phyloP scores from a whole-genome alignment of 2,329 filamentous ascomycete species.

The Diaporthe citriasiana region DNA sequence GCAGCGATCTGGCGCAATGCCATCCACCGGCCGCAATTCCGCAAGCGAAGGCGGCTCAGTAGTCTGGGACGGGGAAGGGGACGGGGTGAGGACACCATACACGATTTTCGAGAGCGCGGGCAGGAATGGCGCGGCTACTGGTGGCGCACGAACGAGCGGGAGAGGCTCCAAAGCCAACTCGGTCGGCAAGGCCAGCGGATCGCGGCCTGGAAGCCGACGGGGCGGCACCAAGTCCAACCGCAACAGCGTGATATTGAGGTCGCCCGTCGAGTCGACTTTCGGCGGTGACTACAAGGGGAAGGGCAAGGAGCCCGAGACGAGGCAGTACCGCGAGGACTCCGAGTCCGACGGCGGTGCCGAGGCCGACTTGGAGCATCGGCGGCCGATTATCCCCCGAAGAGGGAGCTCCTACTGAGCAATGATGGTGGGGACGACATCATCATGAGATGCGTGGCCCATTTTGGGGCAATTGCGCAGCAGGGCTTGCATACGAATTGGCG shows the following conservation, averaged over 20 bases:
- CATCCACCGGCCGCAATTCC: constrained; percentile 64
- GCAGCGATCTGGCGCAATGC: constrained; percentile 59
- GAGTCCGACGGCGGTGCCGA: constrained; percentile 40
- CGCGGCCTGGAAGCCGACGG: constrained; percentile 56
- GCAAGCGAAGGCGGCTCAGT: constrained; percentile 48
- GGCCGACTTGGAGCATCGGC: constrained; percentile 21
- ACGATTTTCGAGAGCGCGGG: constrained; percentile 54
- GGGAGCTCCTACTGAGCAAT: constrained; percentile 59
- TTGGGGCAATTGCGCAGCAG: constrained; percentile 25
- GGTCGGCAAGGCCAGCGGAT: constrained; percentile 47
- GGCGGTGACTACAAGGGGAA: constrained; percentile 58
- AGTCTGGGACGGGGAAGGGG: constrained; percentile 38
- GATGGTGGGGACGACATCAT: neutral
- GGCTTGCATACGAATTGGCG: constrained; percentile 37
- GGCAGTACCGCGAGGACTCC: constrained; percentile 58
- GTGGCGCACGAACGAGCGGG: constrained; percentile 45
- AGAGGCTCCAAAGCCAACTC: constrained; percentile 44
- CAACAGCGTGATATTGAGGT: constrained; percentile 49
- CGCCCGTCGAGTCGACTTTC: constrained; percentile 48
- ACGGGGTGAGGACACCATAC: constrained; percentile 13
- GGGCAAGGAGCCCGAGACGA: constrained; percentile 64
- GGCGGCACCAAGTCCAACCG: constrained; percentile 53
- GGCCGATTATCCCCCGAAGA: constrained; percentile 48
- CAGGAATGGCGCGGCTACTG: constrained; percentile 47
- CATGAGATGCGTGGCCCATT: neutral